A percentile compares a stretch with the other conserved stretches of the same genome.
These are phyloP conservation scores for Elongisporangium senticosum DNA, from an alignment of 352 stramenopile genomes.

Conservation along the genomic window DNA sequence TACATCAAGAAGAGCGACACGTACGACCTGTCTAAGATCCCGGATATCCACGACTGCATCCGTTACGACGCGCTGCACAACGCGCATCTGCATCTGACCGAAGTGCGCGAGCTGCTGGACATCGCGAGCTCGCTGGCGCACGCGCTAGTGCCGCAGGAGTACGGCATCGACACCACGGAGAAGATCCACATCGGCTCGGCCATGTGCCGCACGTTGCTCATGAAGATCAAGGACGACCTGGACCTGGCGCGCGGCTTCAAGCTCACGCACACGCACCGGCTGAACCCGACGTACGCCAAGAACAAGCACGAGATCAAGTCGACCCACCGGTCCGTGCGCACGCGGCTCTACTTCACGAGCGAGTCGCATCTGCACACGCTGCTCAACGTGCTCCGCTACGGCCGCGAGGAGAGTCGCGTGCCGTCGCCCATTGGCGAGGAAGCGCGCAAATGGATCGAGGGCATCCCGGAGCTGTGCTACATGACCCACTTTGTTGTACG, in stretches of 20 bases:
- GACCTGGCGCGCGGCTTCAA: slow-evolving; percentile 69
- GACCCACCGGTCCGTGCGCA: slow-evolving; percentile 94
- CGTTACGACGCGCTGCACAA: slow-evolving; percentile 99
- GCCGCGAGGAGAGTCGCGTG: slow-evolving; percentile 50
- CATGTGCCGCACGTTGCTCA: slow-evolving; percentile 84
- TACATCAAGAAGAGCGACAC: slow-evolving; percentile 91
- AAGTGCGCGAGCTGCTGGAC: slow-evolving; percentile 92
- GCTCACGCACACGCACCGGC: slow-evolving; percentile 68
- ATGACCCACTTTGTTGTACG: slow-evolving; percentile 99
- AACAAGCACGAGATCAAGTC: slow-evolving; percentile 85
- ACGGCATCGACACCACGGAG: slow-evolving; percentile 84
- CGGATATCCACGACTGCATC: slow-evolving; percentile 98
- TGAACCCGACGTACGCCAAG: slow-evolving; percentile 82
- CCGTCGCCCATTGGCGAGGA: slow-evolving; percentile 58
- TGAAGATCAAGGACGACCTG: slow-evolving; percentile 86
- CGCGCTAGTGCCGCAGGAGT: slow-evolving; percentile 83
- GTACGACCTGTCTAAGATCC: slow-evolving; percentile 96
- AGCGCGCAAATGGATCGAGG: slow-evolving; percentile 80
- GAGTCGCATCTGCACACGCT: slow-evolving; percentile 98
- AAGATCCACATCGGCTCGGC: slow-evolving; percentile 84
- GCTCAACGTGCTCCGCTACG: slow-evolving; percentile 96
- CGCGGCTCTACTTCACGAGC: slow-evolving; percentile 99
- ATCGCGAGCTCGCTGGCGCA: slow-evolving; percentile 92
- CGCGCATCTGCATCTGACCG: slow-evolving; percentile 89
- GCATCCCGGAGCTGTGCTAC: slow-evolving; percentile 97